Percentiles rank a stretch among this genome's conserved stretches.
Conservation (phyloP, 2,329 filamentous ascomycete species). For the Penicillium sp. region DNA sequence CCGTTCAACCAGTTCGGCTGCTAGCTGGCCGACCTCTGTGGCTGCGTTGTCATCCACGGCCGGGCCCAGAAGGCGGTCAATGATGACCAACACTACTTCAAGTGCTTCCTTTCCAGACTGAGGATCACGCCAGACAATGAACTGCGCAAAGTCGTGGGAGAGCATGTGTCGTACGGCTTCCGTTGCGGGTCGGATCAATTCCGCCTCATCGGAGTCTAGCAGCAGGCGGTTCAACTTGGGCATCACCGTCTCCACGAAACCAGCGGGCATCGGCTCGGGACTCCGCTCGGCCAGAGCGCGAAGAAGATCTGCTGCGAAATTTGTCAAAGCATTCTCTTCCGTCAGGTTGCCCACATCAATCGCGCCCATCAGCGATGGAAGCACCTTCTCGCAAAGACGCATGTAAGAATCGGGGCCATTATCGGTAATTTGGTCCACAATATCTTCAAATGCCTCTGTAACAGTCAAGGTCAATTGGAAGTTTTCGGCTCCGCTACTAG, state of each 20-base stretch:
- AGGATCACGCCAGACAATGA: slow-evolving; percentile 80
- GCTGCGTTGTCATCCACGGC: slow-evolving; percentile 88
- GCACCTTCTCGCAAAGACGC: slow-evolving; percentile 76
- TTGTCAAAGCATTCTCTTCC: slow-evolving; percentile 74
- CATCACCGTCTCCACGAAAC: slow-evolving; percentile 80
- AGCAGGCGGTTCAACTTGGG: slow-evolving; percentile 83
- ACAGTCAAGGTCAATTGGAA: slow-evolving; percentile 89
- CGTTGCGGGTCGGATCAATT: slow-evolving; percentile 82
- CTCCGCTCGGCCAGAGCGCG: slow-evolving; percentile 79
- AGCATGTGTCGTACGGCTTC: slow-evolving; percentile 87
- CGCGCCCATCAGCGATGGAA: slow-evolving; percentile 83
- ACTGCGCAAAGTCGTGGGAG: slow-evolving; percentile 82
- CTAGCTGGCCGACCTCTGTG: slow-evolving; percentile 92
- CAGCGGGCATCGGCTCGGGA: slow-evolving; percentile 78
- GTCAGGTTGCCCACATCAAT: slow-evolving; percentile 87
- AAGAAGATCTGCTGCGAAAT: slow-evolving; percentile 82
- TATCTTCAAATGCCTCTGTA: slow-evolving; percentile 86
- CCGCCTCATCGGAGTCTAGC: slow-evolving; percentile 80
- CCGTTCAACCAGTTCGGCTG: slow-evolving; percentile 92
- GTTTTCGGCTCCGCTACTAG: slow-evolving; percentile 82
- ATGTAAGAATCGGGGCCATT: slow-evolving; percentile 68
- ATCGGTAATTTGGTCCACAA: slow-evolving; percentile 68
- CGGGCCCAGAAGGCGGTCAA: slow-evolving; percentile 83
- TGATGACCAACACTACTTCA: slow-evolving; percentile 85
- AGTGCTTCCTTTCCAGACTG: slow-evolving; percentile 76